These are phyloP conservation scores for Nannochloris sp. DNA, from an alignment of 139 green algal genomes.

Conservation along the genomic window DNA sequence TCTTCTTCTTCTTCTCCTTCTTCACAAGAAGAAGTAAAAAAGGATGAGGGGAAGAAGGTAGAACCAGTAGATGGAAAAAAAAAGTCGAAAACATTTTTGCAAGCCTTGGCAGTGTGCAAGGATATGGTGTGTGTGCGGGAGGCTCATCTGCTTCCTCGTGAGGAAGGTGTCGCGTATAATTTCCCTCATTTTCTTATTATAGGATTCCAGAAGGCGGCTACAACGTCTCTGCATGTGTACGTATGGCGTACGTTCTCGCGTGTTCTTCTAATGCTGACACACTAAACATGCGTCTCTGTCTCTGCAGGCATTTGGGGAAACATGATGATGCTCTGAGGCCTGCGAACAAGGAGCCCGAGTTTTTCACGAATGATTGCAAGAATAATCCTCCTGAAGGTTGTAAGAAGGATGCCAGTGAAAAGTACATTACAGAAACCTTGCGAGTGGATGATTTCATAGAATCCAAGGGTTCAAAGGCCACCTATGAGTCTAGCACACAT, in stretches of 20 bases:
- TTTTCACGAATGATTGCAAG: slow-evolving; percentile 10
- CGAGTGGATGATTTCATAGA: neutral
- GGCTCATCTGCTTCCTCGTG: neutral
- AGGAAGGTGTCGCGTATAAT: neutral
- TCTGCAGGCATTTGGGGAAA: neutral
- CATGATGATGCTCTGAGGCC: neutral
- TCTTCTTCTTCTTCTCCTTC: neutral
- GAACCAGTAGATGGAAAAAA: no score
- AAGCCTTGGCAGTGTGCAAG: slow-evolving; percentile 7
- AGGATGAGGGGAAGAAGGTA: neutral
- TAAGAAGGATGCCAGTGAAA: neutral
- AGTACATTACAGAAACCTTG: slow-evolving; percentile 4
- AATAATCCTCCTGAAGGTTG: slow-evolving; percentile 1
- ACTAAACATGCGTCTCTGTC: no score
- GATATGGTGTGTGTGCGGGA: slow-evolving; percentile 1
- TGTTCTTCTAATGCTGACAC: neutral
- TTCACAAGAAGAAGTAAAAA: no score
- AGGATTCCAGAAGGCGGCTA: slow-evolving; percentile 10
- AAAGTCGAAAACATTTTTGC: neutral
- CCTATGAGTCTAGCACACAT: slow-evolving; percentile 13
- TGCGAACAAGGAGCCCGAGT: slow-evolving; percentile 11
- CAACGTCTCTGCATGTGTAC: slow-evolving; percentile 5
- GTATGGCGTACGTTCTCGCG: neutral
- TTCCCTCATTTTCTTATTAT: slow-evolving; percentile 16
- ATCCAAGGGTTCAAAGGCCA: neutral